Evolutionary conservation across 176 grass and related monocot genomes (phyloP), one percentile per base, ranked within the genome.

Genomic region (Juncus effusus): DNA sequence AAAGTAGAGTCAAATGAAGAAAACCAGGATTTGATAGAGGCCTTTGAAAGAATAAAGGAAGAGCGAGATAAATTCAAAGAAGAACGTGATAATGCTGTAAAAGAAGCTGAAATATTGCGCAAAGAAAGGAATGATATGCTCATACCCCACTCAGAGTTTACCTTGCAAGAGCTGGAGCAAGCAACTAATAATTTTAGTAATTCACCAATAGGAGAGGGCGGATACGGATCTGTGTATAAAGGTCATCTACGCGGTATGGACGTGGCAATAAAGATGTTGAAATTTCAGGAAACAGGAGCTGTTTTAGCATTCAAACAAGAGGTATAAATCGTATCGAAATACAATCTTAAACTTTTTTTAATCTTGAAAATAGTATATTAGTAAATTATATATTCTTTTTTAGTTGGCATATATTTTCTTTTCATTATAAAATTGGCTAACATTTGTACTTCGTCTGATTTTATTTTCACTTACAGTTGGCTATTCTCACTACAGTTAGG

Each of bases 231-330:
- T 39, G 91, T 96, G 15, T 91, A 88, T 36, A 88, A 68, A 74
- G 91, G 87, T 5, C 56, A 76, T 53, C 51, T 96, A 13, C 74
- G 79, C 54, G 74, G 73, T 59, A 91, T 77, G 37, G 73, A 44
- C 6, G 87, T 91, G 49, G 92, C 87, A n/a, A 83, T 96, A 67
- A 96, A 91, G 70, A 76, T 78, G 69, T 66, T 96, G 66, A 61
- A 74, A 65, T 78, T 79, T 55, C 56, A 90, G n/a, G 80, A 73
- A 51, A 5, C 82, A 44, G 78, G 82, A 65, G 83, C 80, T 16
- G 45, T 39, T 62, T 75, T 77, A 8, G 78, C 87, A 47, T 90
- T 90, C 41, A 63, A 80, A 55, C 79, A 80, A 67, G 83, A 90
- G 87, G 87, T 83, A 86, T 28, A 28, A 28, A 28, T 28, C 19